Percentiles rank a stretch among this genome's conserved stretches.
Conservation (phyloP, 2,329 filamentous ascomycete species). For the Aspergillus uvarum region DNA sequence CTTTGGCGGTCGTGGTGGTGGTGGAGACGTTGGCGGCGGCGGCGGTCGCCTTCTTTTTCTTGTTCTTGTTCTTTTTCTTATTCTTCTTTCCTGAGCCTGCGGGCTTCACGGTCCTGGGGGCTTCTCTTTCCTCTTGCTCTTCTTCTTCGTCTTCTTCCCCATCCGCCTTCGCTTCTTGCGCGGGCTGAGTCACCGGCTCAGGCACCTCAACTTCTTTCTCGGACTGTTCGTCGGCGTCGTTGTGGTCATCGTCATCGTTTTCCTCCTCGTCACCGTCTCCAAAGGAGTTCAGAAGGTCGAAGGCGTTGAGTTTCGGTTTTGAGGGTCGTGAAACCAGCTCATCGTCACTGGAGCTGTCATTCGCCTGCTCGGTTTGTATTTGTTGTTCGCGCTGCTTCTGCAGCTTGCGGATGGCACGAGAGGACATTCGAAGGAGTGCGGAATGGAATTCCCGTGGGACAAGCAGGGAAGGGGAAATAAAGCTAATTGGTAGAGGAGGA, state of each 20-base stretch:
- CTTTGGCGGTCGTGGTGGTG: conserved; percentile 6
- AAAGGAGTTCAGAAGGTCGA: conserved; percentile 53
- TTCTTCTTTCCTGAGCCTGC: conserved; percentile 32
- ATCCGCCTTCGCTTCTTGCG: conserved; percentile 10
- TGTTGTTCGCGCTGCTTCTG: conserved; percentile 62
- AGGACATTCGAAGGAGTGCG: conserved; percentile 53
- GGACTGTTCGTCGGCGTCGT: conserved; percentile 39
- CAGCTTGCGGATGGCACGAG: conserved; percentile 63
- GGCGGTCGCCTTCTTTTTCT: conserved; percentile 53
- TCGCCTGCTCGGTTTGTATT: conserved; percentile 36
- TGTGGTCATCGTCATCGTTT: conserved; percentile 41
- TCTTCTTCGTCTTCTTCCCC: conserved; percentile 16
- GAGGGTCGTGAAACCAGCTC: conserved; percentile 34
- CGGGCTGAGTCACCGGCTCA: conserved; percentile 13
- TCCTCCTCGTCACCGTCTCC: conserved; percentile 23
- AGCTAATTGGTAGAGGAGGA: neutral
- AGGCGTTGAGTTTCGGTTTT: conserved; percentile 52
- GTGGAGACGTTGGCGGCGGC: conserved; percentile 30
- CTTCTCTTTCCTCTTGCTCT: conserved; percentile 12
- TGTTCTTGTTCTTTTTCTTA: conserved; percentile 62
- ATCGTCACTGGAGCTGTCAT: conserved; percentile 43
- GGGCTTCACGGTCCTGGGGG: conserved; percentile 21
- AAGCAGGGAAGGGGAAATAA: neutral
- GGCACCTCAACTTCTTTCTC: conserved; percentile 19
- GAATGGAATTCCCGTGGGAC: neutral